Evolutionary conservation across 2,329 filamentous ascomycete species (phyloP), one percentile per base, ranked within the genome.

Genomic region (Hymenoscyphus fraxineus): DNA sequence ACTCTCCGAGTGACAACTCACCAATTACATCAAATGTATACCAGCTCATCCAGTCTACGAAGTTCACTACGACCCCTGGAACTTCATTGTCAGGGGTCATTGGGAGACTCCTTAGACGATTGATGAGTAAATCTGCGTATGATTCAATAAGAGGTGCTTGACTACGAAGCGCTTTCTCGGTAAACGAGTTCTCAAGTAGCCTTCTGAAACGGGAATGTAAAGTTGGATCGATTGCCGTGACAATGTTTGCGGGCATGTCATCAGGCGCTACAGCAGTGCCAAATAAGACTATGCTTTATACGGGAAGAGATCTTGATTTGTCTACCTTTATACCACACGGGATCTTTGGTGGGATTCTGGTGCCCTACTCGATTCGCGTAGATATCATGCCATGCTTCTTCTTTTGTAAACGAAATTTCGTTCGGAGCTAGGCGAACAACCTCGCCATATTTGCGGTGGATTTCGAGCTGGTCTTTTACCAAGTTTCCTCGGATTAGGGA

Each of bases 381-480:
- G 22, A 61, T 61, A 47, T 61, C 44, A 1, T n/a, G 19, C 40
- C 22, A 54, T 3, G 59, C 59, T 13, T 61, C 54, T n/a, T 61
- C 59, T 15, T 68, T 64, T 31, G 66, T 68, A 61, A 76, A 74
- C 35, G 67, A 65, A 2, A 76, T 66, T 63, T 75, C 72, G n/a
- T 74, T 70, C 0, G 72, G 73, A 2, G 66, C 65, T 6, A 75
- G 51, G 4, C 74, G 72, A 1, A 76, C 67, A 6, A 74, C 63
- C 13, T 65, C 63, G 16, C 73, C 73, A 47, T 74, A 73, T 27
- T 67, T 61, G 13, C 70, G 65, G 41, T 73, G 71, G 1, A 70
- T 58, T 6, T 66, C 54, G 2, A 38, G n/a, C 19, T 61, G 40
- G n/a, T 47, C 19, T 38, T 54, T 61, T 6, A 61, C 41, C 19